These are phyloP conservation scores for Herpetospermum pedunculosum DNA, from an alignment of 306 rosid genomes.

Conservation along the genomic window DNA sequence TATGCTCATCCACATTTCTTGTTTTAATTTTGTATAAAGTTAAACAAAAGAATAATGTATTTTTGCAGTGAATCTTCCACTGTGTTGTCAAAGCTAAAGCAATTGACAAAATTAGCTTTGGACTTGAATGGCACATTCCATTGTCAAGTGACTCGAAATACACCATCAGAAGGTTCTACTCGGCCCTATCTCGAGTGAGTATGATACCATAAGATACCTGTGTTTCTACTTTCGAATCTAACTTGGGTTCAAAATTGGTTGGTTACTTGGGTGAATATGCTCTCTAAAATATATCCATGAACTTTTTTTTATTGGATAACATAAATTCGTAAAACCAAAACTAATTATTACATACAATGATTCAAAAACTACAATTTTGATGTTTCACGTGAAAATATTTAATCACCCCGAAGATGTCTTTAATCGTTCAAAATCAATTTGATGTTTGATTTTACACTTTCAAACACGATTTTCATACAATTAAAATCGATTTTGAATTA, in stretches of 20 bases:
- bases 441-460: no score
- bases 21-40: not conserved
- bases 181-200: not conserved
- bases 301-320: no score
- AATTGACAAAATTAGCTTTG: constrained; percentile 50
- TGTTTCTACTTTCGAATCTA: not conserved
- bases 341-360: no score
- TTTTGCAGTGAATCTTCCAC: constrained; percentile 55
- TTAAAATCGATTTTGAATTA: no score
- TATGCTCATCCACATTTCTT: not conserved
- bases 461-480: no score
- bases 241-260: not conserved
- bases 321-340: no score
- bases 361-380: no score
- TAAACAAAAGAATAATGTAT: not conserved
- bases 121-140: constrained; percentile 57
- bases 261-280: no score
- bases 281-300: no score
- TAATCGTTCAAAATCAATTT: no score
- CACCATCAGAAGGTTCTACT: not conserved
- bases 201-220: not conserved
- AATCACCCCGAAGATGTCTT: no score
- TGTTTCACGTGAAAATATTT: no score
- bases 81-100: constrained; percentile 51
- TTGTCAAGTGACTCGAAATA: constrained; percentile 21